Conservation (phyloP, 1,284 basidiomycete genomes). For the Cryptococcus sp. region DNA sequence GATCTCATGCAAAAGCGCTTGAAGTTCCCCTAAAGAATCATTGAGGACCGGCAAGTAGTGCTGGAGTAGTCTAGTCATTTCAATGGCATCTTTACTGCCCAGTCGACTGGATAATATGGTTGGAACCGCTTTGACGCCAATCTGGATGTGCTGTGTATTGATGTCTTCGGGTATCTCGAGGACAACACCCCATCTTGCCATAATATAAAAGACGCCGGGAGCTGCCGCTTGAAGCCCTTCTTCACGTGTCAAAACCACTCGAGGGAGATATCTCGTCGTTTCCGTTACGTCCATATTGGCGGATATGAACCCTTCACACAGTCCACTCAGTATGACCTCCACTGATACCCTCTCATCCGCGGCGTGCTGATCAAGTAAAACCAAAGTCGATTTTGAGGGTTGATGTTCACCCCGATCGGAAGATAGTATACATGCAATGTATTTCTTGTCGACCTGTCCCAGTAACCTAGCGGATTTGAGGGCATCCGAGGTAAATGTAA, state of each 20-base stretch:
- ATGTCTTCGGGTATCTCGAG: conserved; percentile 44
- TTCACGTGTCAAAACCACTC: conserved; percentile 60
- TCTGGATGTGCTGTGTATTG: conserved; percentile 40
- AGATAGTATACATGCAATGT: conserved; percentile 63
- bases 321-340: conserved; percentile 68
- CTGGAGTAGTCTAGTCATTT: conserved; percentile 34
- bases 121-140: conserved; percentile 41
- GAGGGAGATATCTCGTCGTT: conserved; percentile 42
- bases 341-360: conserved; percentile 88
- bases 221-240: conserved; percentile 56
- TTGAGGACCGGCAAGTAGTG: conserved; percentile 27
- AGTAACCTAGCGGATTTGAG: conserved; percentile 59
- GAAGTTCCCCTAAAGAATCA: conserved; percentile 24
- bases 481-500: conserved; percentile 47
- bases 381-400: conserved; percentile 43
- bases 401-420: conserved; percentile 22
- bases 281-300: conserved; percentile 44
- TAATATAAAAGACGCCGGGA: conserved; percentile 41
- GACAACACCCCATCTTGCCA: conserved; percentile 68
- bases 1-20: conserved; percentile 25
- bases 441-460: conserved; percentile 82
- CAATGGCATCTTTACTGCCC: conserved; percentile 19
- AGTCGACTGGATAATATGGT: conserved; percentile 28
- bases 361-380: conserved; percentile 91
- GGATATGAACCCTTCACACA: conserved; percentile 61